Percentiles rank a stretch among this genome's conserved stretches.
Conservation (phyloP, 2,329 filamentous ascomycete genomes). For the Camillea tinctor region DNA sequence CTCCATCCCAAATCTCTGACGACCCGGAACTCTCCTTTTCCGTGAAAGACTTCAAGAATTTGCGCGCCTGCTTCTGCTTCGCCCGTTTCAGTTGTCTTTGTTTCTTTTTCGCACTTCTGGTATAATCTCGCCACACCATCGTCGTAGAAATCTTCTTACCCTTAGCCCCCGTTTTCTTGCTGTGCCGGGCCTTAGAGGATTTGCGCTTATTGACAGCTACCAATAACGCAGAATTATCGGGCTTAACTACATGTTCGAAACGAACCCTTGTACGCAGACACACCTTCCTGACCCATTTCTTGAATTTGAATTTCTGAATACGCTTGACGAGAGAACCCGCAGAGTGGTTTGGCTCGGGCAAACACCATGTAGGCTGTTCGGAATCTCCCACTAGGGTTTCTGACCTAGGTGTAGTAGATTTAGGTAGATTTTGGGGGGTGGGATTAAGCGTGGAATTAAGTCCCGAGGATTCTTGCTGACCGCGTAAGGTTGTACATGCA, state of each 20-base stretch:
- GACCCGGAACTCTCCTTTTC: slow-evolving; percentile 8
- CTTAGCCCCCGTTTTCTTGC: slow-evolving; percentile 4
- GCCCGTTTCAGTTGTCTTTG: background rate
- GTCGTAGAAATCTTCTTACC: background rate
- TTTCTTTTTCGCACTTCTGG: background rate
- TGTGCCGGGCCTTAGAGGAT: slow-evolving; percentile 5
- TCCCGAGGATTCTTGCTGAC: slow-evolving; percentile 1
- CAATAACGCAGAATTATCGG: slow-evolving; percentile 1
- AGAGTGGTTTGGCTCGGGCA: slow-evolving; percentile 8
- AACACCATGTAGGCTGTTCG: background rate
- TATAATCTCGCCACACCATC: background rate
- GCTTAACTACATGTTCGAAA: slow-evolving; percentile 15
- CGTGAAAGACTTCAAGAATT: background rate
- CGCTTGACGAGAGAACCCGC: slow-evolving; percentile 12
- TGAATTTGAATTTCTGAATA: slow-evolving; percentile 22
- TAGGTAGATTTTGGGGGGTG: slow-evolving; percentile 1
- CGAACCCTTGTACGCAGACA: slow-evolving; percentile 22
- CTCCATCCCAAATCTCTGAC: background rate
- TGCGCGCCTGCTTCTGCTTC: background rate
- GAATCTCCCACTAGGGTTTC: background rate
- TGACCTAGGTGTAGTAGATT: slow-evolving; percentile 7
- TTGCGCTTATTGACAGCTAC: slow-evolving; percentile 1
- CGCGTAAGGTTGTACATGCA: slow-evolving; percentile 2
- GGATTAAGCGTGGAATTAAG: slow-evolving; percentile 12
- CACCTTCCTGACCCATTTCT: slow-evolving; percentile 24